A percentile compares a stretch with the other conserved stretches of the same genome.
These are phyloP conservation scores for Oryza glaberrima DNA, from an alignment of 176 grass and related monocot genomes.

Conservation along the genomic window DNA sequence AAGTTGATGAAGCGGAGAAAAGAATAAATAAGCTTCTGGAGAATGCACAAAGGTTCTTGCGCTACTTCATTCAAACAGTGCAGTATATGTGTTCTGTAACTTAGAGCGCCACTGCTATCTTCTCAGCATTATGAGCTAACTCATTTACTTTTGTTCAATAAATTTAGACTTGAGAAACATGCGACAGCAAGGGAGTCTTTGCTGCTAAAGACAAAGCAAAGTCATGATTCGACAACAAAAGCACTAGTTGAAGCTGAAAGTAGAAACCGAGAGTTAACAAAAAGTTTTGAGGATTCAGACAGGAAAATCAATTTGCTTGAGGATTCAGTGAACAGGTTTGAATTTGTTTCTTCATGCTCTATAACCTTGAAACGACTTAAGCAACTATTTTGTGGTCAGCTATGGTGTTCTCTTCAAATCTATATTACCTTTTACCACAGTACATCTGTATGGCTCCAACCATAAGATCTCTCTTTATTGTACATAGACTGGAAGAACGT, in stretches of 20 bases:
- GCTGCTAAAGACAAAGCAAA: constrained; percentile 57
- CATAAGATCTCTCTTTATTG: constrained; percentile 34
- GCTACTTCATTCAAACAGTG: constrained; percentile 9
- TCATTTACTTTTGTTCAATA: constrained; percentile 33
- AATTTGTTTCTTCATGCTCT: constrained; percentile 31
- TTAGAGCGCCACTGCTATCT: not conserved
- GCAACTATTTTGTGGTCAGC: constrained; percentile 9
- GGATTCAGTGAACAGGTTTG: constrained; percentile 62
- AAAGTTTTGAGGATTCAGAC: constrained; percentile 46
- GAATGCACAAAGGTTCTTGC: constrained; percentile 56
- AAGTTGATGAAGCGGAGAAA: constrained; percentile 61
- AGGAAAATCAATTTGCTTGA: constrained; percentile 54
- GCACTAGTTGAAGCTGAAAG: constrained; percentile 51
- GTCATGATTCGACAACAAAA: constrained; percentile 45
- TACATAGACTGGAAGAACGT: constrained; percentile 57
- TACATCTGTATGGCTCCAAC: not conserved
- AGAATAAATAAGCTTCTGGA: constrained; percentile 64
- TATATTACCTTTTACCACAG: not conserved
- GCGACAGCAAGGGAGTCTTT: constrained; percentile 59
- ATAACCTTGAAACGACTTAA: constrained; percentile 12
- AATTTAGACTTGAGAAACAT: constrained; percentile 72
- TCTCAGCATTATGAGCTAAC: constrained; percentile 34
- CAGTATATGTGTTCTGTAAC: not conserved
- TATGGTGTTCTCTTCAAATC: constrained; percentile 15
- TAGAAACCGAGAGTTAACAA: constrained; percentile 44